These are phyloP conservation scores for Colletotrichum navitas DNA, from an alignment of 2,329 filamentous ascomycete genomes.

Conservation along the genomic window DNA sequence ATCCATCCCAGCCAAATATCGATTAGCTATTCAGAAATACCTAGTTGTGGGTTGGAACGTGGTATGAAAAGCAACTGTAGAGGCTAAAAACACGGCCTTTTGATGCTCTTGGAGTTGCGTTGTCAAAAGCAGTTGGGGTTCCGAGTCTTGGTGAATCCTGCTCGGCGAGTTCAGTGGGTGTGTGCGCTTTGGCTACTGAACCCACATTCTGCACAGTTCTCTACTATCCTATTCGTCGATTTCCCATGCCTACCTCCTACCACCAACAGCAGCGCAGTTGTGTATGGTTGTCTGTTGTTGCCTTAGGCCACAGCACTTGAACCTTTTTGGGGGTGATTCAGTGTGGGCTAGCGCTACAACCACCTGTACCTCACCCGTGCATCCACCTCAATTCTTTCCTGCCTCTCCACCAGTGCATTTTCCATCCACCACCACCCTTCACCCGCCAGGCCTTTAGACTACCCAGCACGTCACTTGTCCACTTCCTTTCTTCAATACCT, in stretches of 20 bases:
- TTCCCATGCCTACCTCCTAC: constrained; percentile 2
- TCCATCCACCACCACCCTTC: constrained; percentile 44
- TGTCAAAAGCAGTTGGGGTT: constrained; percentile 29
- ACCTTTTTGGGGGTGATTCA: constrained; percentile 39
- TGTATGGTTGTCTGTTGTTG: constrained; percentile 7
- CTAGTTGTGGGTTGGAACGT: too few relatives aligned
- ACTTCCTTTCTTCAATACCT: constrained; percentile 29
- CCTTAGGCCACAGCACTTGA: constrained; percentile 33
- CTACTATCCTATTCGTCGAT: constrained; percentile 21
- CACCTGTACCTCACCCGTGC: constrained; percentile 42
- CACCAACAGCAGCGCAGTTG: background rate
- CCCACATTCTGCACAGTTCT: constrained; percentile 9
- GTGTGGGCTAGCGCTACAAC: constrained; percentile 42
- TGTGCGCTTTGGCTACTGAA: constrained; percentile 11
- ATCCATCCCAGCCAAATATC: accelerated
- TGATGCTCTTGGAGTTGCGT: constrained; percentile 24
- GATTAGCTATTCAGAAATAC: background rate
- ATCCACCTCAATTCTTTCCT: constrained; percentile 56
- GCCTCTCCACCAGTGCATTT: constrained; percentile 50
- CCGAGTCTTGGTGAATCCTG: constrained; percentile 37
- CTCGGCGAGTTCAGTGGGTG: constrained; percentile 24
- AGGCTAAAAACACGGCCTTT: background rate
- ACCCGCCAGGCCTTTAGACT: constrained; percentile 40
- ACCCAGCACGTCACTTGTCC: constrained; percentile 39
- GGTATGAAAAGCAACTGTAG: background rate